Percentiles rank a stretch among this genome's conserved stretches.
These are phyloP conservation scores for Fusarium sp. DNA, from an alignment of 2,329 filamentous ascomycete species.

Conservation along the genomic window DNA sequence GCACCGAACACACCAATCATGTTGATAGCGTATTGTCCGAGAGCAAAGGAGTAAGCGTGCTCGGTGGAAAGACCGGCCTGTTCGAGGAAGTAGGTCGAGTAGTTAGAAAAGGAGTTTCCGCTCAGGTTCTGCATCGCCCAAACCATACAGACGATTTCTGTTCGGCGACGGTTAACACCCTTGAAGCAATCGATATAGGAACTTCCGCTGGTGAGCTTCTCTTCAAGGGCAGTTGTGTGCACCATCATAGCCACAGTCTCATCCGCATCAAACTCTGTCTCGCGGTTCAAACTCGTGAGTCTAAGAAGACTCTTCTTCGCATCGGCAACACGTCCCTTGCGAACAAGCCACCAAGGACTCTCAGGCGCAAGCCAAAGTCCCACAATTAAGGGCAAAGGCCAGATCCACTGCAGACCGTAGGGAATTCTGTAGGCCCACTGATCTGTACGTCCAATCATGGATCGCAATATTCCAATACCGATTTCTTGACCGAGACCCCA, in stretches of 20 bases:
- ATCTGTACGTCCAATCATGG: constrained; percentile 72
- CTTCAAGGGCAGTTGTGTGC: constrained; percentile 84
- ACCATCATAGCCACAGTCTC: constrained; percentile 94
- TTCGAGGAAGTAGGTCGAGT: constrained; percentile 71
- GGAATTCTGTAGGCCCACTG: constrained; percentile 78
- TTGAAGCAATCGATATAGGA: constrained; percentile 86
- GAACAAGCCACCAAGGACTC: constrained; percentile 80
- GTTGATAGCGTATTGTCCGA: constrained; percentile 76
- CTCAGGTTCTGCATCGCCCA: constrained; percentile 73
- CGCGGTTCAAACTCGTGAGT: constrained; percentile 70
- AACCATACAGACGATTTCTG: constrained; percentile 74
- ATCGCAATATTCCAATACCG: constrained; percentile 77
- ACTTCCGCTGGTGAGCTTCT: constrained; percentile 77
- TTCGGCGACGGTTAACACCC: constrained; percentile 80
- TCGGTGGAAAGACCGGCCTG: constrained; percentile 66
- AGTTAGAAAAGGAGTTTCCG: constrained; percentile 73
- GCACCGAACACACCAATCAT: constrained; percentile 85
- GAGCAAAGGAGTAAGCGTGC: constrained; percentile 66
- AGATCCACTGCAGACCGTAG: constrained; percentile 82
- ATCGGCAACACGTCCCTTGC: constrained; percentile 70
- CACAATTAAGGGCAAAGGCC: constrained; percentile 74
- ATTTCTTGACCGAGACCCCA: constrained; percentile 80
- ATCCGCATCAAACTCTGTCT: constrained; percentile 81
- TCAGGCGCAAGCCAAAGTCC: constrained; percentile 76
- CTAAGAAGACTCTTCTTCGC: constrained; percentile 74